phyloP scores from a whole-genome alignment of 805 yeast genomes.

The Candida endomychidarum region DNA sequence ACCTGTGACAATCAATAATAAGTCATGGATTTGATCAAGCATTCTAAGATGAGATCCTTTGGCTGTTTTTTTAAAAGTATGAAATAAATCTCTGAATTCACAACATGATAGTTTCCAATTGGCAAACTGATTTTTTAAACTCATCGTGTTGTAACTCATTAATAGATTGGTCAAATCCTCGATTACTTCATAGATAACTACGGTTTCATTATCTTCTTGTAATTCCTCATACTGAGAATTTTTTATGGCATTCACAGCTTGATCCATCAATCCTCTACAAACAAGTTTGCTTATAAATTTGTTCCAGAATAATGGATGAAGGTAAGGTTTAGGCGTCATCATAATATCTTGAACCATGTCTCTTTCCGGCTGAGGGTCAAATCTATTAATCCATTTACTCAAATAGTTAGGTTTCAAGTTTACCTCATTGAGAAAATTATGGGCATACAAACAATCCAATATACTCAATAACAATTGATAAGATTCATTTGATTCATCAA shows the following conservation, averaged over 20 bases:
- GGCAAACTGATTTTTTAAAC: slow-evolving; percentile 42
- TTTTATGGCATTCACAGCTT: slow-evolving; percentile 50
- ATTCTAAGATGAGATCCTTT: slow-evolving; percentile 26
- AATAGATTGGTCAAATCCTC: slow-evolving; percentile 42
- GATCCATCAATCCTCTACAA: slow-evolving; percentile 59
- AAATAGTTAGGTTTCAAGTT: slow-evolving; percentile 45
- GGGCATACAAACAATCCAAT: slow-evolving; percentile 57
- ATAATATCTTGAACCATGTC: slow-evolving; percentile 48
- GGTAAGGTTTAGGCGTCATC: slow-evolving; percentile 47
- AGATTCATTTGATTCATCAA: slow-evolving; percentile 19
- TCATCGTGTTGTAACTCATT: slow-evolving; percentile 39
- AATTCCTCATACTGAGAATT: slow-evolving; percentile 45
- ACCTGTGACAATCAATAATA: slow-evolving; percentile 48
- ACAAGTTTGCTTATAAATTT: slow-evolving; percentile 54
- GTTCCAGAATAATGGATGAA: slow-evolving; percentile 62
- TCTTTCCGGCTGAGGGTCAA: slow-evolving; percentile 64
- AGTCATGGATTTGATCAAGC: slow-evolving; percentile 38
- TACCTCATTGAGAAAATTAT: slow-evolving; percentile 41
- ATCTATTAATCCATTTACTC: slow-evolving; percentile 65
- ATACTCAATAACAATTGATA: slow-evolving; percentile 49
- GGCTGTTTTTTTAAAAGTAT: slow-evolving; percentile 24
- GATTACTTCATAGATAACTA: slow-evolving; percentile 28
- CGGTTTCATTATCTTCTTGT: slow-evolving; percentile 17
- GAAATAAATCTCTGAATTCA: slow-evolving; percentile 46
- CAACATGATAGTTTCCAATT: slow-evolving; percentile 53